Evolutionary conservation across 495 filamentous ascomycete species (phyloP).

Genomic region (Bacidia rubella): DNA sequence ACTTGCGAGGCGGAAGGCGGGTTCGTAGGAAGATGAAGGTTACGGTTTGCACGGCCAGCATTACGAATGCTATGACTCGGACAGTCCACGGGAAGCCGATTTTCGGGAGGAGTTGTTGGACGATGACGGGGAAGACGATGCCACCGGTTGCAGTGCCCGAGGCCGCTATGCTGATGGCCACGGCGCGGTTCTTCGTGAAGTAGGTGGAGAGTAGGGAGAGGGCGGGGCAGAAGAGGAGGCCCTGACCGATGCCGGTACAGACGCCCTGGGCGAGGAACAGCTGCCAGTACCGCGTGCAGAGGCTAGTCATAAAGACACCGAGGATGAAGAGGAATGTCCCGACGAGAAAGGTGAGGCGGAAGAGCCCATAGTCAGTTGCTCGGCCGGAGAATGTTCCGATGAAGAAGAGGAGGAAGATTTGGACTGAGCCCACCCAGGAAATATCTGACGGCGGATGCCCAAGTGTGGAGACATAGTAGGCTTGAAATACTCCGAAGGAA

Average conservation of each 20-base stretch:
- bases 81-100: conserved; percentile 74
- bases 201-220: conserved; percentile 59
- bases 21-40: conserved; percentile 42
- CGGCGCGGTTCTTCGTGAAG: conserved; percentile 49
- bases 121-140: conserved; percentile 60
- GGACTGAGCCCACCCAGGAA: conserved; percentile 64
- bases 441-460: conserved; percentile 46
- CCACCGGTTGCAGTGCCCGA: conserved; percentile 64
- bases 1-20: conserved; percentile 48
- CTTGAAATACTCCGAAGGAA: conserved; percentile 70
- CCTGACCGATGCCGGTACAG: conserved; percentile 60
- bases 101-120: conserved; percentile 49
- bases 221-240: conserved; percentile 56
- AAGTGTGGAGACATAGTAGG: conserved; percentile 49
- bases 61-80: conserved; percentile 59
- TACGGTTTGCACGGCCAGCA: conserved; percentile 42
- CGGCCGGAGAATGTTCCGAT: conserved; percentile 55
- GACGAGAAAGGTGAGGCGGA: conserved; percentile 38
- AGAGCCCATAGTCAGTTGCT: conserved; percentile 56
- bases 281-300: conserved; percentile 59
- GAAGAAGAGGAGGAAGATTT: conserved; percentile 63
- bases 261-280: conserved; percentile 73
- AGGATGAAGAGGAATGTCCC: conserved; percentile 48
- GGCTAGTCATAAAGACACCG: conserved; percentile 59
- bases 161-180: conserved; percentile 57